Evolutionary conservation across 2,329 filamentous ascomycete genomes (phyloP).

Genomic region (Sporothrix mexicana): DNA sequence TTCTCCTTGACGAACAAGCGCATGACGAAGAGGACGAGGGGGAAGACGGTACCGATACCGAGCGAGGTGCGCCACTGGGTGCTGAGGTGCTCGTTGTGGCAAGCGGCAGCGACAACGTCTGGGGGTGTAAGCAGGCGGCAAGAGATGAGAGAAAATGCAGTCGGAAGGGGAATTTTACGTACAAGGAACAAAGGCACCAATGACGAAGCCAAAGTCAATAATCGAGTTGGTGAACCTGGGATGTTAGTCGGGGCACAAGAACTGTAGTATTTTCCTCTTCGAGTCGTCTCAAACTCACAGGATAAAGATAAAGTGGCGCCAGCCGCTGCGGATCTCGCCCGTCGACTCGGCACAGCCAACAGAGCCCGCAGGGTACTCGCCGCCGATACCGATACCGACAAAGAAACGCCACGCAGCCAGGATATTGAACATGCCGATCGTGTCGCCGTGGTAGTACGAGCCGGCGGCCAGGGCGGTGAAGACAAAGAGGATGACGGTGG

Average conservation of each 20-base stretch:
- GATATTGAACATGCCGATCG: conserved; percentile 73
- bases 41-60: conserved; percentile 79
- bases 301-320: conserved; percentile 89
- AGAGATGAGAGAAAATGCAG: background rate
- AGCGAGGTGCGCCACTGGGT: conserved; percentile 83
- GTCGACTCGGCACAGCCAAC: conserved; percentile 85
- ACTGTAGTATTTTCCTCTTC: background rate
- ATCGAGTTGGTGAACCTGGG: conserved; percentile 39
- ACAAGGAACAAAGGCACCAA: conserved; percentile 76
- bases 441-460: conserved; percentile 73
- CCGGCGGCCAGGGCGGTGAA: conserved; percentile 82
- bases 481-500: conserved; percentile 81
- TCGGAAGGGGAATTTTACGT: conserved; percentile 2
- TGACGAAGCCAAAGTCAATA: conserved; percentile 70
- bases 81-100: conserved; percentile 65
- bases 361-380: conserved; percentile 81
- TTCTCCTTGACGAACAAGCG: conserved; percentile 78
- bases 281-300: conserved; percentile 47
- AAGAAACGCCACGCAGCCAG: conserved; percentile 87
- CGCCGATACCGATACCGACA: conserved; percentile 77
- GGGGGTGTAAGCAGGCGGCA: conserved; percentile 17
- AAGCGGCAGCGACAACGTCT: conserved; percentile 62
- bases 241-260: conserved; percentile 65
- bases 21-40: conserved; percentile 71
- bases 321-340: conserved; percentile 78